Conservation (phyloP, 2,329 filamentous ascomycete genomes). For the Fusarium sp. region DNA sequence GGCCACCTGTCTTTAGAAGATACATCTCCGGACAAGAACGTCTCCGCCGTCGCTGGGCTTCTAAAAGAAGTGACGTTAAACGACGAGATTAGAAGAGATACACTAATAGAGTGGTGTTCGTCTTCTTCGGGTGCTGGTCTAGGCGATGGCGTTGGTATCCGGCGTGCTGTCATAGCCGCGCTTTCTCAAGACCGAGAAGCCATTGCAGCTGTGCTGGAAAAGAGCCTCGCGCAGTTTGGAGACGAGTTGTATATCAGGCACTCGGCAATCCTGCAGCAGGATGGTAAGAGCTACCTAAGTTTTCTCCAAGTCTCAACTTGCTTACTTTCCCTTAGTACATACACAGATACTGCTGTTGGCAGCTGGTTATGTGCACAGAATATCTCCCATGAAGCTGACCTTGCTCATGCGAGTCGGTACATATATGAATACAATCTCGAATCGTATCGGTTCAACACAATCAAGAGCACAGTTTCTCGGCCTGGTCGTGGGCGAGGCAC, state of each 20-base stretch:
- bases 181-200: conserved; percentile 64
- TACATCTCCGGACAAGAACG: conserved; percentile 47
- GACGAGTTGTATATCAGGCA: conserved; percentile 90
- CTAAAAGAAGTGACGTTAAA: conserved; percentile 62
- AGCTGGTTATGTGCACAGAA: conserved; percentile 79
- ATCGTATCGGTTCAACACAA: conserved; percentile 83
- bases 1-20: conserved; percentile 51
- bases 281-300: conserved; percentile 66
- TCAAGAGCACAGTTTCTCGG: conserved; percentile 82
- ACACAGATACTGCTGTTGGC: conserved; percentile 82
- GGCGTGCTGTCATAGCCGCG: conserved; percentile 72
- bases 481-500: conserved; percentile 84
- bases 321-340: conserved; percentile 69
- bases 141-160: conserved; percentile 72
- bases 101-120: conserved; percentile 74
- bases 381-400: conserved; percentile 72
- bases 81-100: conserved; percentile 61
- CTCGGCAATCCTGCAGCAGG: conserved; percentile 85
- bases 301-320: not conserved
- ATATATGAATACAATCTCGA: conserved; percentile 85
- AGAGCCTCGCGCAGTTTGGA: conserved; percentile 78
- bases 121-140: conserved; percentile 72
- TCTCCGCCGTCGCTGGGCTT: conserved; percentile 70
- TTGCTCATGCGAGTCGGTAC: conserved; percentile 76
- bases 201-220: conserved; percentile 71